Evolutionary conservation across 257 asterid species (phyloP).

Genomic region (Forsythia viridissima): DNA sequence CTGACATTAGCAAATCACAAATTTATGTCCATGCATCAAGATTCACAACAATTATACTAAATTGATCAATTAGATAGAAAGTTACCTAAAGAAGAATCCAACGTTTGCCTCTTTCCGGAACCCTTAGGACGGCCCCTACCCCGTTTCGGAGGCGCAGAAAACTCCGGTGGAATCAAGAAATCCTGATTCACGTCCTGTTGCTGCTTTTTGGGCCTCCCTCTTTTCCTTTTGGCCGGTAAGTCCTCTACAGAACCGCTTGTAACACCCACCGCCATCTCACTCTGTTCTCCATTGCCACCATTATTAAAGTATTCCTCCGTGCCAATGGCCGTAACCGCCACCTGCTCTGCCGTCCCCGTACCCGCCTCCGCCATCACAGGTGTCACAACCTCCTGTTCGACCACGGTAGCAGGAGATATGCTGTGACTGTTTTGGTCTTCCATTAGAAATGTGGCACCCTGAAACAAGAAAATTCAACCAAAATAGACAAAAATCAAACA

Average conservation of each 20-base stretch:
- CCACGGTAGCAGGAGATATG: too few relatives aligned
- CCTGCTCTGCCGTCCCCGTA: not conserved
- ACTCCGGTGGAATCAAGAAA: constrained; percentile 13
- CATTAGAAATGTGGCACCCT: constrained; percentile 14
- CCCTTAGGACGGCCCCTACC: constrained; percentile 46
- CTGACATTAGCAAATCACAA: not conserved
- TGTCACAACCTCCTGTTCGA: too few relatives aligned
- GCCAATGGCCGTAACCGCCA: constrained; percentile 5
- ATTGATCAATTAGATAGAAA: not conserved
- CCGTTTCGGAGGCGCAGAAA: constrained; percentile 24
- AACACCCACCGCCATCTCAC: constrained; percentile 2
- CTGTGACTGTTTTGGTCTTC: not conserved
- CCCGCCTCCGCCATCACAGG: not conserved
- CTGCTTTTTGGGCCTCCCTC: constrained; percentile 44
- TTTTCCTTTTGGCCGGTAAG: constrained; percentile 25
- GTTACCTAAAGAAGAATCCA: constrained; percentile 33
- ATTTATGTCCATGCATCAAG: not conserved
- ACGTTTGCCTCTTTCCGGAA: constrained; percentile 37
- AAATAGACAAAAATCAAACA: not conserved
- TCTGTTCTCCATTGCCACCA: constrained; percentile 10
- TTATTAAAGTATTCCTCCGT: constrained; percentile 8
- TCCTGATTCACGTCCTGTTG: constrained; percentile 8
- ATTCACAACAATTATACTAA: not conserved
- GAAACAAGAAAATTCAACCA: constrained; percentile 11
- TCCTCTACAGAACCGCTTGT: not conserved